phyloP scores from a whole-genome alignment of 1,139 yeast genomes.

The Zhuliangozyma parablackwelliae region DNA sequence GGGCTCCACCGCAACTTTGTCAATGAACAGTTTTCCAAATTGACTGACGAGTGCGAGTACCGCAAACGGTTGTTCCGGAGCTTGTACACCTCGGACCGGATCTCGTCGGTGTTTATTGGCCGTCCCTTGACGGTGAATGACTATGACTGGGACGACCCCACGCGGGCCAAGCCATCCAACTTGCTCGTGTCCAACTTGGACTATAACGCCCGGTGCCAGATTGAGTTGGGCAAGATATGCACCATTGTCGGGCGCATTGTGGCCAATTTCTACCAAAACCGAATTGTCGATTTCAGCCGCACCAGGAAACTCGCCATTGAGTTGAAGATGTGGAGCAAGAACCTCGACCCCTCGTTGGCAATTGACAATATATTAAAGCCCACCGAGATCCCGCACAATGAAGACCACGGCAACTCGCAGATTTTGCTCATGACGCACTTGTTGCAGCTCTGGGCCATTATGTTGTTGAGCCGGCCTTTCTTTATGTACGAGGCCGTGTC shows the following conservation, averaged over 20 bases:
- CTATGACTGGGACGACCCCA: constrained; percentile 39
- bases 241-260: constrained; percentile 31
- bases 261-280: constrained; percentile 24
- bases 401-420: constrained; percentile 15
- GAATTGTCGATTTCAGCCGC: constrained; percentile 27
- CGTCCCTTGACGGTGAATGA: constrained; percentile 37
- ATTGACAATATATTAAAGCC: constrained; percentile 18
- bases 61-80: constrained; percentile 39
- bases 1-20: constrained; percentile 22
- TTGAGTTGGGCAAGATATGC: constrained; percentile 13
- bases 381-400: constrained; percentile 10
- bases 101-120: constrained; percentile 36
- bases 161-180: constrained; percentile 5
- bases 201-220: constrained; percentile 13
- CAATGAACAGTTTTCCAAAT: constrained; percentile 15
- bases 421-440: constrained; percentile 31
- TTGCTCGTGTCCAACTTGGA: constrained; percentile 4
- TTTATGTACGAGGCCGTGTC: constrained; percentile 26
- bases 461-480: constrained; percentile 43
- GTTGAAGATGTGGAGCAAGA: constrained; percentile 34
- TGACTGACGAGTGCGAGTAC: constrained; percentile 10
- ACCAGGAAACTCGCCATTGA: constrained; percentile 38
- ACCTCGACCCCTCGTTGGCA: constrained; percentile 24
- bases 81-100: constrained; percentile 36
- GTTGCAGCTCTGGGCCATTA: constrained; percentile 35